Conservation (phyloP, 768 basidiomycete species). For the Xanthoconium purpureum region DNA sequence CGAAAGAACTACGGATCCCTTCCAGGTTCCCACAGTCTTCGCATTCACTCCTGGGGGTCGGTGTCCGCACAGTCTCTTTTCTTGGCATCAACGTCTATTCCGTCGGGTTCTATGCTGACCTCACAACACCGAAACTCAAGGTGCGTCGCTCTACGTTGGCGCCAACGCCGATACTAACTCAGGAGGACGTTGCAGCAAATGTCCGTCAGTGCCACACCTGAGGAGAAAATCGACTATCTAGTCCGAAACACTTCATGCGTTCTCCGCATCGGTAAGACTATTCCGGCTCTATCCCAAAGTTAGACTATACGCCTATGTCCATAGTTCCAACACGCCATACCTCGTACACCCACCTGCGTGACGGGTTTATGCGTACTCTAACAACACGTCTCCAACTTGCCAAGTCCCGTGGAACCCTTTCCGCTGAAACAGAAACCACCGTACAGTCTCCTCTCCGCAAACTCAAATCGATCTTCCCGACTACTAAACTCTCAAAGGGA, state of each 20-base stretch:
- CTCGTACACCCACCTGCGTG: conserved; percentile 74
- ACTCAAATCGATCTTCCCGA: conserved; percentile 76
- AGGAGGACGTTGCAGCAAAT: conserved; percentile 39
- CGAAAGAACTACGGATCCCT: conserved; percentile 59
- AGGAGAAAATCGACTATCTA: conserved; percentile 70
- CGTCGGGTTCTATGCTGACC: conserved; percentile 86
- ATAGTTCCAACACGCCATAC: conserved; percentile 80
- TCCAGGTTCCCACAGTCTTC: conserved; percentile 59
- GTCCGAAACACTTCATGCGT: conserved; percentile 66
- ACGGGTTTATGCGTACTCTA: conserved; percentile 77
- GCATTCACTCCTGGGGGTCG: conserved; percentile 75
- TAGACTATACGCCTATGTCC: neutral
- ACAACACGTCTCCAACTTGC: conserved; percentile 55
- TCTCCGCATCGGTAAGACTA: conserved; percentile 62
- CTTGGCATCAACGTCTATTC: conserved; percentile 86
- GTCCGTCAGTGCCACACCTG: conserved; percentile 49
- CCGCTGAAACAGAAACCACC: conserved; percentile 55
- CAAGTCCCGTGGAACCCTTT: conserved; percentile 49
- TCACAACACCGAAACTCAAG: conserved; percentile 59
- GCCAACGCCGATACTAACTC: neutral
- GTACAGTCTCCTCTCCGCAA: conserved; percentile 64
- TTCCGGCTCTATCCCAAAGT: neutral
- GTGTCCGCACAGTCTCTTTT: conserved; percentile 88
- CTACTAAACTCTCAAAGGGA: conserved; percentile 62
- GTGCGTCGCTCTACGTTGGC: conserved; percentile 33